phyloP scores from a whole-genome alignment of 1,139 yeast species.

The Blastobotrys indianensis region DNA sequence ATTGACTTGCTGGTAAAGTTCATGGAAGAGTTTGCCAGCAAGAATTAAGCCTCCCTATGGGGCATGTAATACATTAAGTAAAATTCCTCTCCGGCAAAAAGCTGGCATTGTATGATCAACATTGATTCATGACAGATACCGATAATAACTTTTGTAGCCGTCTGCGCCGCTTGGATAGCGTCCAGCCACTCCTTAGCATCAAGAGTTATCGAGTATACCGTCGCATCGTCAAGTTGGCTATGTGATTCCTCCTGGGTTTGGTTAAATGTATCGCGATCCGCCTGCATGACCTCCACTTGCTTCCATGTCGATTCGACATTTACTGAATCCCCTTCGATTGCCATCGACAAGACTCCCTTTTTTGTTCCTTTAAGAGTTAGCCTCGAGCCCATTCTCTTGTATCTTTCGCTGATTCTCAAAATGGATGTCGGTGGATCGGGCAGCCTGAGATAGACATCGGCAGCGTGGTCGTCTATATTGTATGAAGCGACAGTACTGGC shows the following conservation, averaged over 20 bases:
- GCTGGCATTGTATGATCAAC: conserved; percentile 32
- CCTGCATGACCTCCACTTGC: conserved; percentile 1
- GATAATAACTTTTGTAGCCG: conserved; percentile 29
- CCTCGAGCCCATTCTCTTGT: conserved; percentile 10
- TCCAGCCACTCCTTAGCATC: conserved; percentile 33
- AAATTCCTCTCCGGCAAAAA: conserved; percentile 22
- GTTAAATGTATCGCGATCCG: background rate
- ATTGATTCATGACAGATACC: conserved; percentile 31
- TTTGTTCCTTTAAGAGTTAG: conserved; percentile 3
- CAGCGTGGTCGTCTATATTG: background rate
- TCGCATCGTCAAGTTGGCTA: conserved; percentile 2
- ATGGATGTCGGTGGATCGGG: conserved; percentile 3
- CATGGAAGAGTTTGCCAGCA: conserved; percentile 54
- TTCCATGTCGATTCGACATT: conserved; percentile 6
- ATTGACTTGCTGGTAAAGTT: conserved; percentile 56
- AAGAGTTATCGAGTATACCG: conserved; percentile 21
- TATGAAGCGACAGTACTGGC: conserved; percentile 4
- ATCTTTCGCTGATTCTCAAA: conserved; percentile 19
- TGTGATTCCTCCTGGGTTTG: background rate
- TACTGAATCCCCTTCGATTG: conserved; percentile 9
- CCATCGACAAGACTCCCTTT: conserved; percentile 2
- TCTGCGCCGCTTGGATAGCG: conserved; percentile 27
- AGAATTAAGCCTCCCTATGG: conserved; percentile 16
- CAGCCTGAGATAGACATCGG: conserved; percentile 15
- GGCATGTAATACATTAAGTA: conserved; percentile 11